Base-by-base conservation (phyloP, 2,329 filamentous ascomycete genomes). In the Pyrenochaeta sp. region DNA sequence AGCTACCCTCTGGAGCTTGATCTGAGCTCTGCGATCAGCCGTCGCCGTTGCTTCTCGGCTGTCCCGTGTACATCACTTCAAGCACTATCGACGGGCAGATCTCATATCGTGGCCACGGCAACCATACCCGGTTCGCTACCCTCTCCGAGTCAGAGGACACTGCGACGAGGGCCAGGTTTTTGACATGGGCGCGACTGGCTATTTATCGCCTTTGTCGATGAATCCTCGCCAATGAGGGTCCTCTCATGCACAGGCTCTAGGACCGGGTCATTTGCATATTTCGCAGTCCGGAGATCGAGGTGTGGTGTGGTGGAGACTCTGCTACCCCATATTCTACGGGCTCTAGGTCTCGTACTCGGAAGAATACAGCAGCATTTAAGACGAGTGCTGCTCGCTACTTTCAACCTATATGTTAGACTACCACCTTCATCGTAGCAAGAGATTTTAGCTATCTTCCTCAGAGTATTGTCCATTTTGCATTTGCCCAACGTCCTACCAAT, bases 351-450 rank as follows among this genome's bases (percentile, higher is more conserved):
- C 61, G 58, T 64, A 63, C 57, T 57, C 58, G 56, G 57, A 51
- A 53, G 52, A 66, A 63, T 51, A 56, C 49, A 44, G 46, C 39
- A 60, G 47, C 55, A 69, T 72, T 63, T 71, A 71, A 69, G 54
- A 47, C 11, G 27, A 54, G 50, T 33, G 57, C 48, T 45, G 48
- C 54, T 69, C 67, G 56, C 61, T 62, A 27, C 29, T 43, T 52
- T 54, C 51, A 49, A 52, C 54, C 27, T 39, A 18, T 39, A 36
- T 17, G 51, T 17, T 15, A 44, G 30, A 44, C 41, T 47, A 21
- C 18, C 39, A 39, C 56, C 43, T 50, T 41, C 35, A 45, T 32
- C 49, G 52, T 15, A 33, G 33, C 49, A 51, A 27, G 33, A 40
- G 18, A 15, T 7, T 27, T 9, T 27, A 3, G 10, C 32, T n/a